These are phyloP conservation scores for Beta macrorhiza DNA, from an alignment of 179 eudicot genomes.

Conservation along the genomic window DNA sequence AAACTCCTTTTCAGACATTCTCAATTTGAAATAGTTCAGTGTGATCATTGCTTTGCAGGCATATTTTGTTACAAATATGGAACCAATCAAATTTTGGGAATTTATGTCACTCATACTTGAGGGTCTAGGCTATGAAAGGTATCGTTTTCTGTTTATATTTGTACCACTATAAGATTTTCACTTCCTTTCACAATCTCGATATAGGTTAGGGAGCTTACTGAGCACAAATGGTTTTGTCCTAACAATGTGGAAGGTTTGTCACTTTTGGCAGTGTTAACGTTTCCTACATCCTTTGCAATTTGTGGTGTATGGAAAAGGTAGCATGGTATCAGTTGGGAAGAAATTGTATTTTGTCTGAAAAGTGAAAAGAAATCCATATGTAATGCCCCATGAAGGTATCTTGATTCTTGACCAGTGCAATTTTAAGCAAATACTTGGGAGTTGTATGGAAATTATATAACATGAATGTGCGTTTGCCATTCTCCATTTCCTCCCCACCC, in stretches of 20 bases:
- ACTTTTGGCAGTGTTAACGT: background rate
- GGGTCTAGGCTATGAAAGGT: slow-evolving; percentile 98
- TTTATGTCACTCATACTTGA: slow-evolving; percentile 86
- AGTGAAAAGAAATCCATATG: background rate
- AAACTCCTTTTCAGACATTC: background rate
- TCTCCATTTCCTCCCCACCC: background rate
- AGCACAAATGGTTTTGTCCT: background rate
- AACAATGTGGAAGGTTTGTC: background rate
- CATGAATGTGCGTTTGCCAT: background rate
- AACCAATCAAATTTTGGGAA: slow-evolving; percentile 94
- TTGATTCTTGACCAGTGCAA: background rate
- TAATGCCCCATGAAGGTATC: background rate
- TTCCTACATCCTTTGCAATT: background rate
- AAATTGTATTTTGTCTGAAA: background rate
- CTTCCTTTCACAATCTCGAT: background rate
- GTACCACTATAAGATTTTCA: background rate
- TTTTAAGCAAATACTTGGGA: background rate
- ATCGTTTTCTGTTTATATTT: background rate
- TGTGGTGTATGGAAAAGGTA: background rate
- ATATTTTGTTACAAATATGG: slow-evolving; percentile 90
- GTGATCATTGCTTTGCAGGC: slow-evolving; percentile 53
- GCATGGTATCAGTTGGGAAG: background rate
- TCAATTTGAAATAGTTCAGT: slow-evolving; percentile 14
- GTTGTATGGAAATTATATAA: background rate
- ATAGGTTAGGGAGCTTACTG: background rate